These are phyloP conservation scores for Skeletonema tropicum DNA, from an alignment of 108 stramenopile species.

Conservation along the genomic window DNA sequence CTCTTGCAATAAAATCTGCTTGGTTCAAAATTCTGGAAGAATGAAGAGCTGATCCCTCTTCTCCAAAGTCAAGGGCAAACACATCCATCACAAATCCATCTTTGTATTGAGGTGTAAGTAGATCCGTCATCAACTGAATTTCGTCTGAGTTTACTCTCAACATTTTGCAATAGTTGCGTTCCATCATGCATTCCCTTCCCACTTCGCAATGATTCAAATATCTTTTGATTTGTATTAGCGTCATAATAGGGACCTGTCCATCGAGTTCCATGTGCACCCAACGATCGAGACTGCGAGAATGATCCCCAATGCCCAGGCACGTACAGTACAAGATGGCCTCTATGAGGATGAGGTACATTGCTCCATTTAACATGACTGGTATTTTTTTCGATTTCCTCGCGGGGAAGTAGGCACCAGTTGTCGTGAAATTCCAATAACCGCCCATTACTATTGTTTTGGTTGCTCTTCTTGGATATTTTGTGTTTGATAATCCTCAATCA, in stretches of 20 bases:
- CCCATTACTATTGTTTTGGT: conserved; percentile 8
- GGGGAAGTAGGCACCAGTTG: conserved; percentile 39
- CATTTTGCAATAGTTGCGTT: not conserved
- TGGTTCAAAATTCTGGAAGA: conserved; percentile 58
- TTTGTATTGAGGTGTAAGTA: conserved; percentile 7
- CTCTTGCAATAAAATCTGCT: conserved; percentile 59
- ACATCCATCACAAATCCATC: conserved; percentile 77
- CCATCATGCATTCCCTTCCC: conserved; percentile 42
- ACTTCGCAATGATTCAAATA: conserved; percentile 31
- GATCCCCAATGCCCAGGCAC: conserved; percentile 86
- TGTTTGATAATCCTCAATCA: conserved; percentile 33
- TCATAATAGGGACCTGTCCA: conserved; percentile 47
- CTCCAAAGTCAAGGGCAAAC: conserved; percentile 74
- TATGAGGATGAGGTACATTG: conserved; percentile 32
- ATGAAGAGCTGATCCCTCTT: conserved; percentile 77
- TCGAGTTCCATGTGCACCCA: conserved; percentile 84
- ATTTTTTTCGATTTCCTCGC: conserved; percentile 14
- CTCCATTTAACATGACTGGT: conserved; percentile 10
- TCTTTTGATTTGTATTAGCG: conserved; percentile 12
- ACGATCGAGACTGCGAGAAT: conserved; percentile 67
- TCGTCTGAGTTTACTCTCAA: not conserved
- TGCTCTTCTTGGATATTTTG: conserved; percentile 13
- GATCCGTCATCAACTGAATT: conserved; percentile 15
- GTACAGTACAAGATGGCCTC: conserved; percentile 64
- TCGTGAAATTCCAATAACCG: conserved; percentile 35